Conservation (phyloP, 345 rosid genomes). For the Erodium maritimum region DNA sequence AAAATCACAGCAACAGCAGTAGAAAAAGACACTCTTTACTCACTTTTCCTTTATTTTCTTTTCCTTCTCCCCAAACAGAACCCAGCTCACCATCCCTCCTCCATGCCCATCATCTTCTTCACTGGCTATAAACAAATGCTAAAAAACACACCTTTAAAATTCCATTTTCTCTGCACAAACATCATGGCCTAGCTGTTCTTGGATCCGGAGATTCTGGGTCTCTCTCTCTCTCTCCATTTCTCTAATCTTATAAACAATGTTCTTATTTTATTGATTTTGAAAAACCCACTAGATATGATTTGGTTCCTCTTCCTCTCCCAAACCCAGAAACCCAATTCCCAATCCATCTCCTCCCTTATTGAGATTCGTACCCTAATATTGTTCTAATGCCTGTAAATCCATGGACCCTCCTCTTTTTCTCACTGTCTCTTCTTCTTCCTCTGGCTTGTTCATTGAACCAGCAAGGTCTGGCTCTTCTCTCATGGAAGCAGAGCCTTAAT, state of each 20-base stretch:
- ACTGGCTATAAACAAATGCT: conserved; percentile 17
- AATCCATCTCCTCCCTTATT: conserved; percentile 20
- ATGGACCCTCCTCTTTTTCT: conserved; percentile 25
- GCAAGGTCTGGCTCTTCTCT: conserved; percentile 50
- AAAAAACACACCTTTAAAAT: conserved; percentile 19
- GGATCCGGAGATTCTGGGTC: conserved; percentile 74
- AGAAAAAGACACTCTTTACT: no score
- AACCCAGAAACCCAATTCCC: conserved; percentile 25
- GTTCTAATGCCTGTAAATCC: conserved; percentile 53
- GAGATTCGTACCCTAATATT: conserved; percentile 31
- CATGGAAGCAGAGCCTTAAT: conserved; percentile 39
- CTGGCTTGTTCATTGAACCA: conserved; percentile 24
- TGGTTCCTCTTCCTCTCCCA: conserved; percentile 30
- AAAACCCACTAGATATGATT: conserved; percentile 31
- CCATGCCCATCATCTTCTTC: not conserved
- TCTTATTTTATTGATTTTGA: not conserved
- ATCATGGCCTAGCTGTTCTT: conserved; percentile 71
- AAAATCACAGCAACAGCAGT: no score
- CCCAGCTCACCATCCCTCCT: not conserved
- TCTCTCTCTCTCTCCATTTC: conserved; percentile 22
- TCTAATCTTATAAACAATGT: no score
- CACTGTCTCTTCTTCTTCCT: conserved; percentile 16
- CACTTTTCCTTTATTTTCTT: not conserved
- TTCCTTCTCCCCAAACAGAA: not conserved
- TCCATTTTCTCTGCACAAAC: conserved; percentile 39